Conservation (phyloP, 2,329 filamentous ascomycete species). For the Didymella pinodella region DNA sequence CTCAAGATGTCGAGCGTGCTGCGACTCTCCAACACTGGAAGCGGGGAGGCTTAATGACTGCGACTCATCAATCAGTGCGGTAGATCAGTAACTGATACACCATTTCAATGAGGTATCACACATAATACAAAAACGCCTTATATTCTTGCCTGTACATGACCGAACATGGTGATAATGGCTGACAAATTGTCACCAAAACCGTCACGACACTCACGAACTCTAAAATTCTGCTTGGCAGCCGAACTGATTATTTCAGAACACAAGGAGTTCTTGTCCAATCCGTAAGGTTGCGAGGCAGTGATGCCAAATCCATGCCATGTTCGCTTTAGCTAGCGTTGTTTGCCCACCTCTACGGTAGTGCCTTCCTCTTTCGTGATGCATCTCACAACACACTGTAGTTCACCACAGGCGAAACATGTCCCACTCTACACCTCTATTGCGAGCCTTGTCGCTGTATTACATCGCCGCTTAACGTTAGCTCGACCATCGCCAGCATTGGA, state of each 20-base stretch:
- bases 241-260: no score
- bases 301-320: no score
- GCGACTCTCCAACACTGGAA: background rate
- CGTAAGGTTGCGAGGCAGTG: no score
- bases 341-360: background rate
- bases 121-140: no score
- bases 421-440: background rate
- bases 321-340: background rate
- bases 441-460: background rate
- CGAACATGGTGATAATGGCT: no score
- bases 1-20: background rate
- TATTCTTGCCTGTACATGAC: no score
- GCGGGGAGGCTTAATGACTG: background rate
- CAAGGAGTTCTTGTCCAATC: no score
- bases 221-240: no score
- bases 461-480: background rate
- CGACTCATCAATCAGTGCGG: background rate
- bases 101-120: background rate
- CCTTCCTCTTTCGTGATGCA: background rate
- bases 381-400: background rate
- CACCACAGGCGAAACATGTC: background rate
- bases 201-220: no score
- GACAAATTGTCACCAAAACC: no score
- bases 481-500: background rate
- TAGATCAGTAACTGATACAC: background rate